Evolutionary conservation across 2,329 filamentous ascomycete genomes (phyloP).

Genomic region (Ceratocystis papillata): DNA sequence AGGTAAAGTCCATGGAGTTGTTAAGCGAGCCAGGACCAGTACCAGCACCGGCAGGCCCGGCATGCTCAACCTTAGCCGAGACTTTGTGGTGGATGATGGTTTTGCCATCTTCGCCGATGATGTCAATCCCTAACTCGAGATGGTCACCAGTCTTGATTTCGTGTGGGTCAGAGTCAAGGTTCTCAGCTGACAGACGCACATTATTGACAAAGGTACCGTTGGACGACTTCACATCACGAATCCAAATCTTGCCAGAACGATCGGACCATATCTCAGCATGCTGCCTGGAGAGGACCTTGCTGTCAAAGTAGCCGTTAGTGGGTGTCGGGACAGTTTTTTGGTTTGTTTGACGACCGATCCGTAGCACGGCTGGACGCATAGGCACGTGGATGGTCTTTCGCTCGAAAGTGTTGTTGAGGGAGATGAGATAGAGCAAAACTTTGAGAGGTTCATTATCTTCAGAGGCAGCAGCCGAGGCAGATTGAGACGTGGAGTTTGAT

Average conservation of each 20-base stretch:
- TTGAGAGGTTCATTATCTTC: conserved; percentile 52
- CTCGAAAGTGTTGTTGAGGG: conserved; percentile 93
- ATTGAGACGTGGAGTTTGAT: conserved; percentile 32
- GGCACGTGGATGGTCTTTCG: conserved; percentile 92
- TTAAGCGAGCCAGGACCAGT: conserved; percentile 32
- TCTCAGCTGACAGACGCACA: conserved; percentile 78
- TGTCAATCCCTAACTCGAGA: conserved; percentile 91
- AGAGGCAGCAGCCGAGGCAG: conserved; percentile 46
- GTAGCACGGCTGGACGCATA: conserved; percentile 82
- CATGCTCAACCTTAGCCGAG: conserved; percentile 90
- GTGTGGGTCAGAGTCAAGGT: conserved; percentile 90
- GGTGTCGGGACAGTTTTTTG: conserved; percentile 88
- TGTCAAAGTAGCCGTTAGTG: conserved; percentile 92
- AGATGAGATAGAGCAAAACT: conserved; percentile 73
- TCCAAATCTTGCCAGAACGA: conserved; percentile 78
- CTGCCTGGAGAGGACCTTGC: conserved; percentile 89
- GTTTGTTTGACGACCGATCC: conserved; percentile 94
- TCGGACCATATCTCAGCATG: conserved; percentile 95
- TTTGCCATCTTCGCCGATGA: conserved; percentile 97
- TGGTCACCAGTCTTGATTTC: conserved; percentile 86
- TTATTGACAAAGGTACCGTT: conserved; percentile 98
- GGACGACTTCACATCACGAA: conserved; percentile 94
- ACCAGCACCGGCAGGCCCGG: conserved; percentile 65
- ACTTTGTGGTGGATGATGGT: conserved; percentile 98
- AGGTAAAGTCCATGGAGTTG: conserved; percentile 78